These are phyloP conservation scores for Fistulifera pelliculosa DNA, from an alignment of 108 stramenopile genomes.

Conservation along the genomic window DNA sequence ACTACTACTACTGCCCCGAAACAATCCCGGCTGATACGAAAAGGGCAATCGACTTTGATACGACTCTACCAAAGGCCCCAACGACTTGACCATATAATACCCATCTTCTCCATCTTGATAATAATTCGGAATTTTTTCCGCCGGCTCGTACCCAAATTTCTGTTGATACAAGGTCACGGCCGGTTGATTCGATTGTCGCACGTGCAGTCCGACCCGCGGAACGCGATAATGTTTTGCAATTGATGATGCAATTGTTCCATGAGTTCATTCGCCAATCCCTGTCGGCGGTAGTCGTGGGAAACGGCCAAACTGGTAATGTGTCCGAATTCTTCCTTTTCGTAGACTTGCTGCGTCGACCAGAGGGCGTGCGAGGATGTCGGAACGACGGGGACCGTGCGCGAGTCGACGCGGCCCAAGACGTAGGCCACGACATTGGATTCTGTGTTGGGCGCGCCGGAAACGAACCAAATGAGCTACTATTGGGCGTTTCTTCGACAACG, in stretches of 20 bases:
- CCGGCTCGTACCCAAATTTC: conserved; percentile 58
- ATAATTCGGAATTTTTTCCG: conserved; percentile 58
- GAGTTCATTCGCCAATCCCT: conserved; percentile 62
- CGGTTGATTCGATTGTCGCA: conserved; percentile 59
- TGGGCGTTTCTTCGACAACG: conserved; percentile 20
- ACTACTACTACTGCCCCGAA: no score
- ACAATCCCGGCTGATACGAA: no score
- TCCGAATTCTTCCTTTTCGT: conserved; percentile 26
- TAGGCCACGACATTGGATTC: conserved; percentile 74
- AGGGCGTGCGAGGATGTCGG: conserved; percentile 4
- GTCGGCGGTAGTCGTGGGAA: conserved; percentile 51
- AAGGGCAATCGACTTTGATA: no score
- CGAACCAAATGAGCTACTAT: neutral
- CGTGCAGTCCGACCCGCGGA: conserved; percentile 64
- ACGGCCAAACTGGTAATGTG: conserved; percentile 86
- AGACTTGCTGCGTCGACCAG: neutral
- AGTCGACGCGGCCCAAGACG: conserved; percentile 81
- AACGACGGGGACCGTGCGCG: conserved; percentile 8
- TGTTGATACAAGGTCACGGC: conserved; percentile 62
- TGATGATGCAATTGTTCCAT: conserved; percentile 77
- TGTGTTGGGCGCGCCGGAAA: neutral
- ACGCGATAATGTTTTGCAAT: conserved; percentile 40
- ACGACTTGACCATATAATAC: conserved; percentile 57
- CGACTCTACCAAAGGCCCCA: no score
- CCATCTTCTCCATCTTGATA: conserved; percentile 91